Base-by-base conservation (phyloP, 306 rosid species). In the Crataegus laevigata region DNA sequence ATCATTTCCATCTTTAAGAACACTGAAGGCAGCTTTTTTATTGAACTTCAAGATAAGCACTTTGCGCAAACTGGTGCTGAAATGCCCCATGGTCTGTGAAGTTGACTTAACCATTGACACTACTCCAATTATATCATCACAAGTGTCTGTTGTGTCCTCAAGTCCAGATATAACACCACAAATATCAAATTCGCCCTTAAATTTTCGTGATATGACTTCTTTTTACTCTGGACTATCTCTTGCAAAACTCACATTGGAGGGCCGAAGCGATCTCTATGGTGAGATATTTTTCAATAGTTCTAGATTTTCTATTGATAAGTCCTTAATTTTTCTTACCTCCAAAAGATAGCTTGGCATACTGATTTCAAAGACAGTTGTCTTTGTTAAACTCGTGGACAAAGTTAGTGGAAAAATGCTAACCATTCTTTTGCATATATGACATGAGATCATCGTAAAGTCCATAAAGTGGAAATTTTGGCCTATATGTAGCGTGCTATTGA, bases 211-310 rank as follows among this genome's bases (percentile, higher is more conserved):
- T 63, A 83, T 69, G 79, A 72, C 71, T 60, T 45, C 77, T 68
- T 66, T 84, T 76, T 64, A 68, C 80, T 71, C 77, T 75, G 84
- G 84, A 75, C 77, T 60, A 60, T 76, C 57, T 7, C 69, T 85
- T 68, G 82, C 85, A 74, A 90, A 84, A 77, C 90, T 92, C 77
- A 83, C 80, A 26, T 62, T 92, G 82, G 93, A 92, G 85, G 97
- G 97, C 75, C 86, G 89, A 86, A 87, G 84, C 58, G 93, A 92
- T 79, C 80, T 92, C 50, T 60, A 40, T 66, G 97, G 97, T 90
- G 85, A 76, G 96, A 85, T 80, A 18, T 59, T 75, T 24, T 68
- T 77, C 55, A 22, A 3, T 78, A 73, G 30, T 34, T 38, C 17
- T 19, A 25, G 7, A 40, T 61, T 24, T 24, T 66, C 24, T 13